These are phyloP conservation scores for Alternaria hordeiaustralica DNA, from an alignment of 2,329 filamentous ascomycete species.

Conservation along the genomic window DNA sequence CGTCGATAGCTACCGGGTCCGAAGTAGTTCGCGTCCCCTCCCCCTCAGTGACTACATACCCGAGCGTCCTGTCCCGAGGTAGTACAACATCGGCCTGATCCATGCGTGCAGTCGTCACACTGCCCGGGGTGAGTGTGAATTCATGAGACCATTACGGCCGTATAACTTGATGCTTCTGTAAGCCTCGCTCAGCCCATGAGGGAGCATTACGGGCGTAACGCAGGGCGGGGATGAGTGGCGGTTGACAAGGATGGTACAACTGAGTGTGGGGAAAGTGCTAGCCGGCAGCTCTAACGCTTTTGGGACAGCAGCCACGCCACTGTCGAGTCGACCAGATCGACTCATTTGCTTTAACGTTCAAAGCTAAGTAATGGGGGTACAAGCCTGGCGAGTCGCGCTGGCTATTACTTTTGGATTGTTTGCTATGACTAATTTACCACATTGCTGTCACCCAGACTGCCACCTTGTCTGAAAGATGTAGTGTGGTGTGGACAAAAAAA, in stretches of 20 bases:
- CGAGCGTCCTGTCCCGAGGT: neutral
- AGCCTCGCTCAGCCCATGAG: neutral
- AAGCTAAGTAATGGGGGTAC: neutral
- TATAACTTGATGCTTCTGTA: neutral
- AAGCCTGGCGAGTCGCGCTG: neutral
- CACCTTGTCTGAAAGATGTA: neutral
- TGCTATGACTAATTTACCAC: neutral
- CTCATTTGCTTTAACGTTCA: neutral
- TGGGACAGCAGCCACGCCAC: neutral
- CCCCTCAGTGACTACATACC: neutral
- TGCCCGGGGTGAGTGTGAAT: neutral
- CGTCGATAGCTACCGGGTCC: neutral
- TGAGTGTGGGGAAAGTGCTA: slow-evolving; percentile 1
- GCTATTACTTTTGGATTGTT: neutral
- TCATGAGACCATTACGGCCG: neutral
- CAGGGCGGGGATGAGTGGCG: neutral
- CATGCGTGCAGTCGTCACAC: neutral
- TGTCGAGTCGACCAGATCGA: neutral
- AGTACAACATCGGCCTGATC: neutral
- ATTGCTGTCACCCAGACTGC: neutral
- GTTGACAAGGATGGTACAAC: neutral
- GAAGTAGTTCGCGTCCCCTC: neutral
- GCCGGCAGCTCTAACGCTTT: neutral
- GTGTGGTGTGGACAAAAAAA: neutral
- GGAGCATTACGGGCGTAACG: neutral